Percentiles rank a stretch among this genome's conserved stretches.
Evolutionary conservation across 345 rosid species (phyloP).

Genomic region (Corchorus olitorius): DNA sequence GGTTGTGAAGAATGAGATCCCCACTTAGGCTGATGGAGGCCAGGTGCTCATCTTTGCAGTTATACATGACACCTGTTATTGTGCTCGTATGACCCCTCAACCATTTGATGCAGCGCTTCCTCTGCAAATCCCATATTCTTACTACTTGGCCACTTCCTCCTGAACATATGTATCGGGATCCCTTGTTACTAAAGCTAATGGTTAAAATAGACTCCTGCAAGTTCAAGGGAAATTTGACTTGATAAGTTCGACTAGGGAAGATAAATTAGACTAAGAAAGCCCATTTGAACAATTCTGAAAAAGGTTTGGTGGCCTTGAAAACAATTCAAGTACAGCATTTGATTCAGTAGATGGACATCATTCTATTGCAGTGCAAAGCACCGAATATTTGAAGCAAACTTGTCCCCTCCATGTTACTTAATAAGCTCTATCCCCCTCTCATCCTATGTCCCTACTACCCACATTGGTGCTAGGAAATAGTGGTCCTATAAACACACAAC

Average conservation of each 20-base stretch:
- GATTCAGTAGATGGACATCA: neutral
- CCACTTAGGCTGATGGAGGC: slow-evolving; percentile 91
- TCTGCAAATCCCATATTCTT: slow-evolving; percentile 96
- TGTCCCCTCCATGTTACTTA: neutral
- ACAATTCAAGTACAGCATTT: neutral
- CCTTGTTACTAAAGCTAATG: slow-evolving; percentile 86
- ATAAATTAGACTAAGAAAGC: slow-evolving; percentile 13
- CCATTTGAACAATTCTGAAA: neutral
- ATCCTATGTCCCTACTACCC: neutral
- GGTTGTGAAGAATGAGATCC: slow-evolving; percentile 92
- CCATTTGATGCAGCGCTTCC: slow-evolving; percentile 90
- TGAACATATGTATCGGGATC: slow-evolving; percentile 89
- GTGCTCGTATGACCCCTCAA: slow-evolving; percentile 87
- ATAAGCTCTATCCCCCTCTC: slow-evolving; percentile 1
- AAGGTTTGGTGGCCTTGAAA: neutral
- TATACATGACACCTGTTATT: slow-evolving; percentile 88
- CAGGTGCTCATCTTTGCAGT: slow-evolving; percentile 96
- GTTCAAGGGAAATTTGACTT: slow-evolving; percentile 18
- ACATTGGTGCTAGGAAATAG: neutral
- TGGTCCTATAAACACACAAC: neutral
- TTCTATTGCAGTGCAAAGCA: neutral
- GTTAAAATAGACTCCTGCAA: slow-evolving; percentile 81
- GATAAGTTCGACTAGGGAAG: slow-evolving; percentile 18
- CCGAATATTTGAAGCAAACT: neutral
- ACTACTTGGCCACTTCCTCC: slow-evolving; percentile 93